Evolutionary conservation across 768 basidiomycete species (phyloP).

Genomic region (Tricholoma sp.): DNA sequence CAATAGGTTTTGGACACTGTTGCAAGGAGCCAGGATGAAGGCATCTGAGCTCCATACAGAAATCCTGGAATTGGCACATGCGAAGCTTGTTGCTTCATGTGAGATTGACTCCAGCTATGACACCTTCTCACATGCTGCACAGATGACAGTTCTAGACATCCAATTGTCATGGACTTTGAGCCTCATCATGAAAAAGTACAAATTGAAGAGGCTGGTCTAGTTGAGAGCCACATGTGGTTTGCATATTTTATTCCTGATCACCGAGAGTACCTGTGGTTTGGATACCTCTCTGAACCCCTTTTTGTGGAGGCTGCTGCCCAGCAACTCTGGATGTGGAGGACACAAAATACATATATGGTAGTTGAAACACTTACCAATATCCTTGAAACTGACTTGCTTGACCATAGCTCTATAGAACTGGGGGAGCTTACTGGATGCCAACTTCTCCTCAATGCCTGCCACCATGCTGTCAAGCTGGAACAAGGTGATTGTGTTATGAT

Average conservation of each 20-base stretch:
- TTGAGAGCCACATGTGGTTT: slow-evolving; percentile 23
- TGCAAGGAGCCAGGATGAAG: not conserved
- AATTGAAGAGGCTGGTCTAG: slow-evolving; percentile 3
- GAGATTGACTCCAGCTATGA: not conserved
- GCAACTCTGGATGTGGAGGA: not conserved
- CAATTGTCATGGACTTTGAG: not conserved
- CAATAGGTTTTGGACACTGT: not conserved
- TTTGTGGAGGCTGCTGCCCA: not conserved
- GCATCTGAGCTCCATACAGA: not conserved
- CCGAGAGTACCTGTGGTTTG: slow-evolving; percentile 10
- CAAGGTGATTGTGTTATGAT: too few relatives aligned
- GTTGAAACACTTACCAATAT: not conserved
- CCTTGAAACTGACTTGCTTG: not conserved
- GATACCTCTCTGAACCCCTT: not conserved
- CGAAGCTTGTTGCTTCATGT: not conserved
- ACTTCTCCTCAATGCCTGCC: not conserved
- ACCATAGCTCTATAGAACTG: not conserved
- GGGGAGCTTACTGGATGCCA: not conserved
- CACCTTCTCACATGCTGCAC: not conserved
- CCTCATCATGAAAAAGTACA: not conserved
- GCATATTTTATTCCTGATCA: slow-evolving; percentile 20
- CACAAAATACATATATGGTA: not conserved
- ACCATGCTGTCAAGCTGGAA: not conserved
- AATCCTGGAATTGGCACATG: not conserved
- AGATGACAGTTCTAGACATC: too few relatives aligned